These are phyloP conservation scores for Schizophyllum amplum DNA, from an alignment of 1,284 basidiomycete genomes.

Conservation along the genomic window DNA sequence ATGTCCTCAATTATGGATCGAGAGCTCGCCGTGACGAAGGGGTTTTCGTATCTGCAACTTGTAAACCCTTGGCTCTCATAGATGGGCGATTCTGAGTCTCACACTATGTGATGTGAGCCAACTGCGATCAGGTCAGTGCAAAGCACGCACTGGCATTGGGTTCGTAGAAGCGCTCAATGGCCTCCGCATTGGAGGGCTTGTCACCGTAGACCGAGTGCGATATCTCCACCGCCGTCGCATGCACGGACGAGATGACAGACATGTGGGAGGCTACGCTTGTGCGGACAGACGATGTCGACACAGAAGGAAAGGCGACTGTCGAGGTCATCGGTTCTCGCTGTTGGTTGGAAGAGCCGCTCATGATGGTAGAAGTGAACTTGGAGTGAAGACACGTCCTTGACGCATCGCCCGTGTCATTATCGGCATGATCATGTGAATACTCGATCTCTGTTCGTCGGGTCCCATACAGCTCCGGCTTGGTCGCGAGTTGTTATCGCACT, in stretches of 20 bases:
- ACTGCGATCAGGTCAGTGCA: neutral
- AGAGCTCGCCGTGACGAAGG: conserved; percentile 63
- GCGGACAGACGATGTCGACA: neutral
- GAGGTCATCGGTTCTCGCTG: neutral
- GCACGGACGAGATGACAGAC: conserved; percentile 33
- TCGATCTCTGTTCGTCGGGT: neutral
- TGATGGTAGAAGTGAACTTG: neutral
- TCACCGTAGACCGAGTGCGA: conserved; percentile 62
- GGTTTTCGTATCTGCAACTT: conserved; percentile 59
- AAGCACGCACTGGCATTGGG: conserved; percentile 47
- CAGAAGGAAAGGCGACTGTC: neutral
- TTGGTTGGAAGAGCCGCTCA: neutral
- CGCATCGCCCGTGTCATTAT: neutral
- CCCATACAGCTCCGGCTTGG: neutral
- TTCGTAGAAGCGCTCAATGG: conserved; percentile 58
- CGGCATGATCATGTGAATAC: neutral
- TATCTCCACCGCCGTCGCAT: conserved; percentile 54
- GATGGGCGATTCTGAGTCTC: conserved; percentile 6
- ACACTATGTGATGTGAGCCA: conserved; percentile 12
- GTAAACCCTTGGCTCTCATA: neutral
- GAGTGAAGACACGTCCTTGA: neutral
- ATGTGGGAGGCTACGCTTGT: conserved; percentile 2
- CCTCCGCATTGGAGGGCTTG: conserved; percentile 33
- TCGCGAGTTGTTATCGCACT: neutral
- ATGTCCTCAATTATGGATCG: conserved; percentile 63